Conservation (phyloP, 148 eudicot genomes). For the Chenopodium album region DNA sequence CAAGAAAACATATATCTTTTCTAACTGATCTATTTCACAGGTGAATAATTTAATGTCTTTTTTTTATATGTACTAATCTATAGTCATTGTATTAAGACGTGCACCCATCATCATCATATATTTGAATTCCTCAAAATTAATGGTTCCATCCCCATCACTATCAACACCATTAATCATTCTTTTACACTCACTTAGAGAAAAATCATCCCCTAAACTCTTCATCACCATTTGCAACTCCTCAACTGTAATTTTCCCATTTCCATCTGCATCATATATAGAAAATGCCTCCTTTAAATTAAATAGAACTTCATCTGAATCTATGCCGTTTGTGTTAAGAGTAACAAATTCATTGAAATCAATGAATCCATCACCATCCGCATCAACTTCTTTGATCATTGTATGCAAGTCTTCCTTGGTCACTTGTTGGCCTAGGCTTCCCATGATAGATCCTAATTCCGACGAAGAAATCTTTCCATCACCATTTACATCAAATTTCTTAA, state of each 20-base stretch:
- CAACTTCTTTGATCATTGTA: conserved; percentile 26
- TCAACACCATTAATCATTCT: conserved; percentile 37
- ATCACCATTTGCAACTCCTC: conserved; percentile 36
- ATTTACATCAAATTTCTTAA: conserved; percentile 35
- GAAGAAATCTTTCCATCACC: conserved; percentile 31
- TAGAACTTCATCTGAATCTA: conserved; percentile 28
- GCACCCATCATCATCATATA: conserved; percentile 38
- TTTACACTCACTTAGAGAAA: conserved; percentile 26
- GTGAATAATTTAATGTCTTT: too few relatives aligned
- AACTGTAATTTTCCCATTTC: conserved; percentile 30
- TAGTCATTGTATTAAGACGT: conserved; percentile 22
- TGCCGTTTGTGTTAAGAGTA: conserved; percentile 23
- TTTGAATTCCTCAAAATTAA: conserved; percentile 34
- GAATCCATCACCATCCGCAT: conserved; percentile 34
- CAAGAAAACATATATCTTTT: too few relatives aligned
- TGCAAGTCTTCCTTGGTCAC: conserved; percentile 22
- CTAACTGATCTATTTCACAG: too few relatives aligned
- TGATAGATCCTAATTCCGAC: conserved; percentile 27
- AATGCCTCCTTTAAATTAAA: conserved; percentile 27
- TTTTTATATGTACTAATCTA: neutral
- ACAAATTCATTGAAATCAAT: conserved; percentile 31
- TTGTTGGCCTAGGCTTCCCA: conserved; percentile 33
- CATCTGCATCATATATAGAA: conserved; percentile 34
- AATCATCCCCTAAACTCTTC: conserved; percentile 36
- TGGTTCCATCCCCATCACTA: conserved; percentile 33